Base-by-base conservation (phyloP, 352 stramenopile genomes). In the Aphanomyces cochlioides region DNA sequence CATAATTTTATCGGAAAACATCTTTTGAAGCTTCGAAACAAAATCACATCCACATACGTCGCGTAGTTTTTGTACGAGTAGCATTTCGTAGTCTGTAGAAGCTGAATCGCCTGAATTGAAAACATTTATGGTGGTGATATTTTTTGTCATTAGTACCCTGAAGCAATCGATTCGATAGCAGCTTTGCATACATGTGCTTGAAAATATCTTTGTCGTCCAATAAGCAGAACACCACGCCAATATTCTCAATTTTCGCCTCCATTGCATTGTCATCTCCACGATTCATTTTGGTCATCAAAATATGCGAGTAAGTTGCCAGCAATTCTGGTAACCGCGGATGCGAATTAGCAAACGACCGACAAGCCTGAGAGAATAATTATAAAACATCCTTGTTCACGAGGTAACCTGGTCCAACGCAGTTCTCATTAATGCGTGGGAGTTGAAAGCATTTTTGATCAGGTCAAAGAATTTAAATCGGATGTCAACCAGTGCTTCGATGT, bases 171-270 rank as follows among this genome's bases (percentile, higher is more conserved):
- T 93, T 93, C 6, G 87, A 83, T 47, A 95, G 65, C 72, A 90
- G 90, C 64, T 93, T 95, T 2, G 87, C 84, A 64, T 95, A 95
- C 65, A 90, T 93, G 56, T 92, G 92, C 69, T 95, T 93, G 84
- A 95, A 95, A 12, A 95, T 75, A 67, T 95, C 87, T 70, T 95
- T 95, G 78, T 95, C 87, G 39, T 95, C 85, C 56, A 95, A 89
- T n/a, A 95, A 76, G 59, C 85, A 93, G 67, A 95, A 95, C 21
- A 95, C 87, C 41, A 93, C 79, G 12, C 85, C 79, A 34, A 93
- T 87, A 45, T 87, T 88, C 56, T 92, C 83, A 56, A 95, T 89
- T 72, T 91, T 92, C 41, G 81, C 79, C 54, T 95, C 87, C 39
- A 93, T 65, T 28, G 47, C 37, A 19, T 66, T 66, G 41, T 67